Conservation (phyloP, 148 eudicot species). For the Tetragonia tetragonoides region DNA sequence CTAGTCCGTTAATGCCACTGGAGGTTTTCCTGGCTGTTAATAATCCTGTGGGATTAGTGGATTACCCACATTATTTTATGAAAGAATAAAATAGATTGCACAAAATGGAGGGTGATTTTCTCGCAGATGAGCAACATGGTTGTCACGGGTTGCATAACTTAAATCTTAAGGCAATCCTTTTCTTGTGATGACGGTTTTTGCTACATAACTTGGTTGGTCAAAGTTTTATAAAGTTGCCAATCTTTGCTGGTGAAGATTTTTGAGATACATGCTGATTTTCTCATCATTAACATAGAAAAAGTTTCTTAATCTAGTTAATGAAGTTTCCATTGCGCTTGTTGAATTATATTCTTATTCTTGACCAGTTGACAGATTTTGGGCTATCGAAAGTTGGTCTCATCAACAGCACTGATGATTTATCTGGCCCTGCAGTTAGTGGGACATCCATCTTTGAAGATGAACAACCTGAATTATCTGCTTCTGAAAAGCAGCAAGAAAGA, state of each 20-base stretch:
- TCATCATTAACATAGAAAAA: background rate
- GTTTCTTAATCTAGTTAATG: constrained; percentile 5
- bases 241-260: background rate
- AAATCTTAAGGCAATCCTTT: background rate
- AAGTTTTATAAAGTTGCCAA: background rate
- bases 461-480: constrained; percentile 53
- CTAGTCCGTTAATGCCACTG: too few species aligned
- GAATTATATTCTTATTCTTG: constrained; percentile 19
- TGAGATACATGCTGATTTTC: background rate
- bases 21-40: too few species aligned
- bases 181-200: background rate
- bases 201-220: background rate
- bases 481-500: constrained; percentile 72
- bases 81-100: too few species aligned
- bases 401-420: constrained; percentile 97
- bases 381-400: constrained; percentile 99
- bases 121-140: too few species aligned
- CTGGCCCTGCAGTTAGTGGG: constrained; percentile 86
- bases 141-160: background rate
- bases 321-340: background rate
- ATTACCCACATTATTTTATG: too few species aligned
- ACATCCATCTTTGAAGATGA: constrained; percentile 66
- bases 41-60: too few species aligned
- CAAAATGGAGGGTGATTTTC: too few species aligned
- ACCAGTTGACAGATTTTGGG: constrained; percentile 97